Base-by-base conservation (phyloP, 371 early-diverging fungal species). In the Mortierella sp. region DNA sequence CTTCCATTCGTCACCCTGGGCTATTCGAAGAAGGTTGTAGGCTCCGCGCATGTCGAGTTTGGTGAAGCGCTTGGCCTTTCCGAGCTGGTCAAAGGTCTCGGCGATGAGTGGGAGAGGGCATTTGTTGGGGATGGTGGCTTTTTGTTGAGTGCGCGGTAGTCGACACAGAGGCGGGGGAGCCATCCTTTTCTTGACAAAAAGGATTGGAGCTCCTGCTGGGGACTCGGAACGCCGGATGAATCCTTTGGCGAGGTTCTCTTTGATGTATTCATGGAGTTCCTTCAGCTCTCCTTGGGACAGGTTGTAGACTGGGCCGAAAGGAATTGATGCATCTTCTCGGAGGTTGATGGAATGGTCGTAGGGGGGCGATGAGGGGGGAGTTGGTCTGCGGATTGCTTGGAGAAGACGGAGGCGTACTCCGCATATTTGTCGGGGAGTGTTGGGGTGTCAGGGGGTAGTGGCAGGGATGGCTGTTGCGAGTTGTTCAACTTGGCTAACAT, bases 121-220 rank as follows among this genome's bases (percentile, higher is more conserved):
- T 0, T 61, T 60, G 46, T 86, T 79, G 61, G 70, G 68, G 15
- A 83, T 60, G 0, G 87, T 85, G 5, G 81, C 29, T n/a, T n/a
- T 23, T 70, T 59, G 71, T 90, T 90, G 1, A 91, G 72, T 1
- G 64, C 79, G 1, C 86, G 70, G 57, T 87, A 92, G 47, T 90
- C 87, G 0, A 79, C 59, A 5, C 84, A 74, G 14, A 87, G 19
- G 0, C 86, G 80, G 3, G 87, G 14, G 63, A n/a, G 5, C 89
- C 88, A 44, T 86, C 84, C 48, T 89, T 88, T 71, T 90, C 88
- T 7, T 72, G 66, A 0, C 86, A 88, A 73, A 90, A 90, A 89
- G 59, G 2, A 88, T 76, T 11, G 90, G 90, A 9, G 88, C 81
- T 1, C 87, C 90, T 60, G 69, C 80, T 0, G n/a, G 88, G 85